Evolutionary conservation across 176 grass and related monocot genomes (phyloP).

Genomic region (Puccinellia tenuiflora): DNA sequence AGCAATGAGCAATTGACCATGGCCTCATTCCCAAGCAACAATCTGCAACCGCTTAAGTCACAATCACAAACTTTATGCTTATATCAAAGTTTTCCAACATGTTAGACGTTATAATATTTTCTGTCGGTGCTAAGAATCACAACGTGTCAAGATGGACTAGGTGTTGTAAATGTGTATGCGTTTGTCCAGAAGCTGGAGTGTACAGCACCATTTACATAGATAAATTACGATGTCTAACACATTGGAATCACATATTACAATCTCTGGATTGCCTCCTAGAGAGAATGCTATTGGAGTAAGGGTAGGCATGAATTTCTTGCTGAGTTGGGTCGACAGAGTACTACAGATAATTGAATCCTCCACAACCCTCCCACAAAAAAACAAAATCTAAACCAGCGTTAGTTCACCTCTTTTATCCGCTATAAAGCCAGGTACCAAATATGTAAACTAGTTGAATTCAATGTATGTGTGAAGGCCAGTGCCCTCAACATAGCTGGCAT

Average conservation of each 20-base stretch:
- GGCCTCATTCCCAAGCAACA: constrained; percentile 9
- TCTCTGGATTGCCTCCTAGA: not conserved
- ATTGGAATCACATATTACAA: not conserved
- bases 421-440: not conserved
- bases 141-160: not conserved
- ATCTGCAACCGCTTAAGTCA: not conserved
- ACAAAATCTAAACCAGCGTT: not conserved
- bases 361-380: not conserved
- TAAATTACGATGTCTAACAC: not conserved
- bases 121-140: not conserved
- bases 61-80: not conserved
- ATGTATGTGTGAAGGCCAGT: not conserved
- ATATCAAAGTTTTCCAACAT: not conserved
- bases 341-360: not conserved
- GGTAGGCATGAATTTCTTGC: not conserved
- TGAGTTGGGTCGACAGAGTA: not conserved
- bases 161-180: not conserved
- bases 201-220: not conserved
- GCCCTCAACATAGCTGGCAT: not conserved
- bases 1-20: not conserved
- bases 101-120: not conserved
- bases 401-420: not conserved
- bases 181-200: not conserved
- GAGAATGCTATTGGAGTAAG: not conserved
- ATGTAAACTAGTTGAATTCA: not conserved